phyloP scores from a whole-genome alignment of 257 asterid species.

The Apocynum venetum region DNA sequence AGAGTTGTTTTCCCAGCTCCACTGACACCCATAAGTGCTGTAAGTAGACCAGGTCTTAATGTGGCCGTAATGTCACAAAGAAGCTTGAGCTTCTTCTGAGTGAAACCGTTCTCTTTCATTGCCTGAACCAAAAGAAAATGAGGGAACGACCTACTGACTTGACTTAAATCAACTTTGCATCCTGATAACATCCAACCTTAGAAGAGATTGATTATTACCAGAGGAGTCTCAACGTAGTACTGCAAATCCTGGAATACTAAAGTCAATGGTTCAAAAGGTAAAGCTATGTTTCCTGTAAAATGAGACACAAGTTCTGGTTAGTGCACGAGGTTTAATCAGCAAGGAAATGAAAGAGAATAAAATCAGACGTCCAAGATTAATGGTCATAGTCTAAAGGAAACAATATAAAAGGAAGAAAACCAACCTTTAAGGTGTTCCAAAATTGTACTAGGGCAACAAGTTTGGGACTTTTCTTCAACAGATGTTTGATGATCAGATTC shows the following conservation, averaged over 20 bases:
- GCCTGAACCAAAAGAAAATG: conserved; percentile 28
- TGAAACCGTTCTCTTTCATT: conserved; percentile 51
- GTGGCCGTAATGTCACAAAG: conserved; percentile 52
- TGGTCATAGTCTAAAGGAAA: background rate
- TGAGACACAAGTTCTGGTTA: background rate
- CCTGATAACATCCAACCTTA: conserved; percentile 15
- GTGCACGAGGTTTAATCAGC: no score
- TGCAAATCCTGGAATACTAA: conserved; percentile 49
- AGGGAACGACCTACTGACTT: conserved; percentile 18
- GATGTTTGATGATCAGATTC: background rate
- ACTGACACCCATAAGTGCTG: conserved; percentile 66
- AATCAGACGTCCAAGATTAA: no score
- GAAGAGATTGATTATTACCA: conserved; percentile 18
- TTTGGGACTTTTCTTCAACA: conserved; percentile 1
- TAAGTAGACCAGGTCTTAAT: conserved; percentile 55
- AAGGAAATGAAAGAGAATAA: background rate
- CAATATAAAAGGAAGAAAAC: background rate
- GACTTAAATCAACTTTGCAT: background rate
- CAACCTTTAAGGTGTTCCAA: conserved; percentile 16
- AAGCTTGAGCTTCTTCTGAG: conserved; percentile 41
- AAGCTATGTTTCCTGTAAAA: conserved; percentile 33
- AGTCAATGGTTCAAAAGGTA: conserved; percentile 47
- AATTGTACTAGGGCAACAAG: background rate
- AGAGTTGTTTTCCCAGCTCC: conserved; percentile 70
- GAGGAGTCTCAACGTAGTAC: conserved; percentile 49